Percentiles rank a stretch among this genome's conserved stretches.
Evolutionary conservation across 805 yeast genomes (phyloP).

Genomic region (Sugiyamaella qingdaonensis): DNA sequence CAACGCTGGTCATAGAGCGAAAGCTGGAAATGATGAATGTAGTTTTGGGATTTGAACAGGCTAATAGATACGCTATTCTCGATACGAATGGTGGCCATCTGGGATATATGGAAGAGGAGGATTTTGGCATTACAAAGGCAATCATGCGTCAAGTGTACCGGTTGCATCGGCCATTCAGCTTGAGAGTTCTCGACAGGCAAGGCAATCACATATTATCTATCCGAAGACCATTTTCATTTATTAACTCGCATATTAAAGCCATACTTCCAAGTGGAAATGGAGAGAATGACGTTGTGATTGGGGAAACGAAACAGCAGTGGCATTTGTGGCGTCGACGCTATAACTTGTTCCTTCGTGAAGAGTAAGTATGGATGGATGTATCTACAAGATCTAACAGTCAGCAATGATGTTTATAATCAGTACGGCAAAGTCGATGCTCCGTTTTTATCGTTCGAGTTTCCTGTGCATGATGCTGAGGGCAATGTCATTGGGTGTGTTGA

Average conservation of each 20-base stretch:
- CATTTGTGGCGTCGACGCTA: constrained; percentile 90
- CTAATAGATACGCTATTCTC: constrained; percentile 68
- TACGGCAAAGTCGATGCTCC: constrained; percentile 88
- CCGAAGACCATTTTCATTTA: constrained; percentile 77
- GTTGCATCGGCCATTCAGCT: constrained; percentile 70
- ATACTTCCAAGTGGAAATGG: constrained; percentile 49
- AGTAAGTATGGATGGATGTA: constrained; percentile 14
- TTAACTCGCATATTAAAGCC: constrained; percentile 82
- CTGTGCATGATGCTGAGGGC: constrained; percentile 57
- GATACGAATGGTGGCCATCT: constrained; percentile 68
- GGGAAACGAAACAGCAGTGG: constrained; percentile 91
- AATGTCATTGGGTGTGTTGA: constrained; percentile 71
- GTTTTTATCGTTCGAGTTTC: constrained; percentile 80
- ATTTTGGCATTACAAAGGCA: constrained; percentile 60
- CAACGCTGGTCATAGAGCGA: constrained; percentile 82
- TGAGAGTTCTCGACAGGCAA: constrained; percentile 32
- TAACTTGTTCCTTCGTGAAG: constrained; percentile 54
- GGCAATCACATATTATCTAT: constrained; percentile 43
- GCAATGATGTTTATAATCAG: constrained; percentile 54
- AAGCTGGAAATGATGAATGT: constrained; percentile 85
- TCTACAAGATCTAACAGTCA: constrained; percentile 19
- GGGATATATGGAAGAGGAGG: constrained; percentile 82
- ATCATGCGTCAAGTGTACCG: constrained; percentile 80
- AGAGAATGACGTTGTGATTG: constrained; percentile 49
- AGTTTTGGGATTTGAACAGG: constrained; percentile 86